Conservation (phyloP, 1,284 basidiomycete species). For the Ganoderma leucocontextum region DNA sequence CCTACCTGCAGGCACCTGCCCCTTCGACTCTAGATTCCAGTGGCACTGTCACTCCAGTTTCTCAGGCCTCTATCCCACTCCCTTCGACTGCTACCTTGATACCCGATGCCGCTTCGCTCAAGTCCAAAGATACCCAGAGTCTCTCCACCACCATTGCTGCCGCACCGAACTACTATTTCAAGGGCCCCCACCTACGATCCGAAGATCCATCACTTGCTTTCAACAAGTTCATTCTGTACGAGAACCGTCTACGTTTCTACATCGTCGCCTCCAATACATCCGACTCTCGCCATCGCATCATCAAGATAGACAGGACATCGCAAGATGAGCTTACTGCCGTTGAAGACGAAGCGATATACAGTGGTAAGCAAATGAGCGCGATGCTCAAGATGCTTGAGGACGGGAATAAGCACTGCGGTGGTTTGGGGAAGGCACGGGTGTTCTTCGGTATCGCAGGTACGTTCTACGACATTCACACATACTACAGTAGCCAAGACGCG, state of each 20-base stretch:
- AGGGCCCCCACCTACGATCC: slow-evolving; percentile 14
- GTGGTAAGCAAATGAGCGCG: slow-evolving; percentile 86
- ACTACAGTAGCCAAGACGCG: background rate
- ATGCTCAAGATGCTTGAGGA: slow-evolving; percentile 96
- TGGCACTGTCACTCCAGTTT: slow-evolving; percentile 37
- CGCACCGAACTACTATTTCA: slow-evolving; percentile 17
- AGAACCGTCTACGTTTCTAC: slow-evolving; percentile 88
- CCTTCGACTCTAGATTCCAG: slow-evolving; percentile 28
- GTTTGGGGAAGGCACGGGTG: slow-evolving; percentile 82
- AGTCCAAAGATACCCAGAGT: slow-evolving; percentile 33
- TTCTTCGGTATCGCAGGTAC: slow-evolving; percentile 84
- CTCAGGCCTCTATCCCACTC: slow-evolving; percentile 31
- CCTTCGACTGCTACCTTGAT: slow-evolving; percentile 19
- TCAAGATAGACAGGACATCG: slow-evolving; percentile 90
- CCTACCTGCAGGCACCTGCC: slow-evolving; percentile 8
- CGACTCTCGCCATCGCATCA: slow-evolving; percentile 86
- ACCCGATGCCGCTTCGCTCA: slow-evolving; percentile 28
- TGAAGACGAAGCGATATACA: slow-evolving; percentile 91
- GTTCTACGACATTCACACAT: background rate
- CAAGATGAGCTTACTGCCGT: slow-evolving; percentile 78
- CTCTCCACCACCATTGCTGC: slow-evolving; percentile 24
- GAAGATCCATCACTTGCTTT: slow-evolving; percentile 52
- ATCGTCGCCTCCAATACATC: slow-evolving; percentile 89
- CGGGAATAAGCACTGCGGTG: slow-evolving; percentile 89
- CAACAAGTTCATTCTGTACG: slow-evolving; percentile 93